Conservation (phyloP, 257 asterid species). For the Gentiana straminea region DNA sequence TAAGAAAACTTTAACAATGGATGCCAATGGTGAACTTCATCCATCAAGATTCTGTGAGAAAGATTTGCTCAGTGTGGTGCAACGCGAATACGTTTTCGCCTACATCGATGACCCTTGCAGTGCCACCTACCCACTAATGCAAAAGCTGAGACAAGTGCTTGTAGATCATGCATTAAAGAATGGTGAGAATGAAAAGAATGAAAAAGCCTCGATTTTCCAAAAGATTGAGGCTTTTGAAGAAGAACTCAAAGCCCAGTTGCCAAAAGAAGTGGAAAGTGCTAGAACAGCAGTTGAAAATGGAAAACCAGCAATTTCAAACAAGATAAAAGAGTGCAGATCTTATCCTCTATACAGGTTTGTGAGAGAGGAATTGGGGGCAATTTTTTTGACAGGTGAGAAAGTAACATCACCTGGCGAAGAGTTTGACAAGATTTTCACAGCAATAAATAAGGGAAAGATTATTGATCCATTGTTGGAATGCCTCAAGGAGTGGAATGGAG, state of each 20-base stretch:
- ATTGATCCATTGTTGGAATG: slow-evolving; percentile 75
- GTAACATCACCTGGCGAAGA: slow-evolving; percentile 72
- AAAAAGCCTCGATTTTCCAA: slow-evolving; percentile 33
- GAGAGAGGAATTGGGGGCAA: slow-evolving; percentile 52
- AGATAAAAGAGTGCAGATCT: slow-evolving; percentile 60
- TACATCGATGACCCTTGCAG: slow-evolving; percentile 38
- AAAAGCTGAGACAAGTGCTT: slow-evolving; percentile 32
- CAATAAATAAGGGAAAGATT: slow-evolving; percentile 43
- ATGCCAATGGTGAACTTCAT: slow-evolving; percentile 35
- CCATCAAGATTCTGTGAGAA: slow-evolving; percentile 40
- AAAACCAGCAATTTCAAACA: slow-evolving; percentile 36
- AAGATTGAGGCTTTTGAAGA: slow-evolving; percentile 35
- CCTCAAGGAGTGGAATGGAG: slow-evolving; percentile 62
- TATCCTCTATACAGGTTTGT: slow-evolving; percentile 69
- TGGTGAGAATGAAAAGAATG: slow-evolving; percentile 30
- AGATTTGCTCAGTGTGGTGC: slow-evolving; percentile 35
- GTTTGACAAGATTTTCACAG: slow-evolving; percentile 68
- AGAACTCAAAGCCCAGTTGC: slow-evolving; percentile 24
- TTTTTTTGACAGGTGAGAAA: slow-evolving; percentile 49
- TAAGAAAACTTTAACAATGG: slow-evolving; percentile 26
- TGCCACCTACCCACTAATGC: slow-evolving; percentile 32
- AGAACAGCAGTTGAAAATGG: slow-evolving; percentile 52
- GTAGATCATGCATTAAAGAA: slow-evolving; percentile 37
- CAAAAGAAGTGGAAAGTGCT: slow-evolving; percentile 46
- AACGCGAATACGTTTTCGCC: slow-evolving; percentile 30